Base-by-base conservation (phyloP, 257 asterid genomes). In the Solanum megistacrolobum region DNA sequence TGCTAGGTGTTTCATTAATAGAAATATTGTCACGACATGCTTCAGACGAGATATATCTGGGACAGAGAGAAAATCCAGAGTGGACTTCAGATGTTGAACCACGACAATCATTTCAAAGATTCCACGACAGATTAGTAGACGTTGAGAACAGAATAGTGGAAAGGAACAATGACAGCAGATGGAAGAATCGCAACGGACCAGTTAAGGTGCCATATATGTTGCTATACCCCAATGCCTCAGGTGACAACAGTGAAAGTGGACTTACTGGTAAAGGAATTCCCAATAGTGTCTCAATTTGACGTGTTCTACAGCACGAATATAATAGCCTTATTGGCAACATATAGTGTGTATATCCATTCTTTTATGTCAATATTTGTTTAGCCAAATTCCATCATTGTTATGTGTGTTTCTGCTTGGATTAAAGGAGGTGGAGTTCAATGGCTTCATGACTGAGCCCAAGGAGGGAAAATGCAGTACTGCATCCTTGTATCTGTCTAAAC, bases 231-330 rank as follows among this genome's bases (percentile, higher is more conserved):
- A 90, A 86, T 82, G 83, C 89, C 23, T 86, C 89, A 35, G 87
- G 84, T 39, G 55, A n/a, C 27, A 88, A 41, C 38, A 83, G 66
- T 68, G 86, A 74, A 58, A 58, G 69, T 6, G 92, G 92, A 81
- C 90, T 88, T 60, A 90, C 92, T 16, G 92, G 89, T 68, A 86
- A 69, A 69, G 92, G 92, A 88, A 90, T 90, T 81, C 92, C 92
- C 20, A 90, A 90, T 38, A 88, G 90, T 74, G 83, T 88, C 52
- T 83, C 90, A 34, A 86, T 90, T 21, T 88, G 84, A 88, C 84
- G 58, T n/a, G 32, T 71, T 81, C 68, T 81, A 46, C 27, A 29
- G 20, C 41, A 18, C 10, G 68, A 29, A 81, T 16, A 18, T 52
- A 52, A 52, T 29, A 27, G 68, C 41, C 84, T 46, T 10, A 81